Base-by-base conservation (phyloP, 2,329 filamentous ascomycete species). In the Fusarium hainanense region DNA sequence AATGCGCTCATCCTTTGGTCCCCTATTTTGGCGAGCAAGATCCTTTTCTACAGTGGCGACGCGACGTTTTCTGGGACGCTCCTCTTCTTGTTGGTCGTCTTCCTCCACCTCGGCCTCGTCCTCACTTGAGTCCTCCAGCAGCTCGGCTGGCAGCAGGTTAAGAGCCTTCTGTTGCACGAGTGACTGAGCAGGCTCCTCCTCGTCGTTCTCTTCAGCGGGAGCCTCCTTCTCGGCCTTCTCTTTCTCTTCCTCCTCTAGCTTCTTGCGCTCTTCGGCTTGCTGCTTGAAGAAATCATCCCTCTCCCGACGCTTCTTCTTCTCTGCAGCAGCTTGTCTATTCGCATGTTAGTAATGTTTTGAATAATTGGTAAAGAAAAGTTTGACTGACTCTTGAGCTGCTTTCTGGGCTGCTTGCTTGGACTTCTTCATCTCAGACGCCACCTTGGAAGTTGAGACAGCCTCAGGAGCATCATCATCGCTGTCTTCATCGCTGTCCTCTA, bases 401-500 rank as follows among this genome's bases (percentile, higher is more conserved):
- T 85, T 84, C 61, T 83, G 81, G 40, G 83, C 82, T 16, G 80
- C 82, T 63, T 85, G 81, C 2, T 82, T 80, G 5, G 83, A 82
- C 69, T 84, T 81, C 63, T 83, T 81, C 23, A 81, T 79, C 62
- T 84, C 79, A 16, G 79, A 81, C 2, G 85, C 85, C 5, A 83
- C 85, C 49, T 81, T 81, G 14, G 79, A 76, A 2, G 85, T 86
- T 1, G 87, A 88, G n/a, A 89, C 82, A 5, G 85, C 87, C 76
- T 89, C 87, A 11, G 87, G 87, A 0, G 86, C 86, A 49, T 85
- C 86, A 54, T 88, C 86, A 44, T 87, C 85, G 43, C 83, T 83
- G 13, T 82, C 82, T 3, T 80, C 78, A 6, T 81, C 79, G 3
- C 80, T 79, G 5, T 80, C 78, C 6, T 76, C 18, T n/a, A 37